Evolutionary conservation across 371 early-diverging fungal genomes (phyloP).

Genomic region (Actinomucor elegans): DNA sequence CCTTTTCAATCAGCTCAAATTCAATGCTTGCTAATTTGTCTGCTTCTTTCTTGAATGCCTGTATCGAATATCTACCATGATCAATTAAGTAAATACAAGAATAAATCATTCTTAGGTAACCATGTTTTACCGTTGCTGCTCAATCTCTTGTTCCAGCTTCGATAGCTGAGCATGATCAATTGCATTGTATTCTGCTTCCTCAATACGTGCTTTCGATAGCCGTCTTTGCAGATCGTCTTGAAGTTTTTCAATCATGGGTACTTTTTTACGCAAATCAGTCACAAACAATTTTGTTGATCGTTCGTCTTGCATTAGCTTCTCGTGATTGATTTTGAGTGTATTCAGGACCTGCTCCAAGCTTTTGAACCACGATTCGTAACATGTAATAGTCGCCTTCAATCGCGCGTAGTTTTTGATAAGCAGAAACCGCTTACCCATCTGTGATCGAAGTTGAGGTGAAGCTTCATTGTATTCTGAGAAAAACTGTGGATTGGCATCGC

Average conservation of each 20-base stretch:
- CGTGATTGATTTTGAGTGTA: not conserved
- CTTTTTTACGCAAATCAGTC: not conserved
- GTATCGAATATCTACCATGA: not conserved
- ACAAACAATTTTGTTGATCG: not conserved
- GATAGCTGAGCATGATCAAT: not conserved
- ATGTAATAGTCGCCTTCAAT: not conserved
- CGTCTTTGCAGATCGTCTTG: not conserved
- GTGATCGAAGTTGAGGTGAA: not conserved
- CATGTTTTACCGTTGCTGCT: not conserved
- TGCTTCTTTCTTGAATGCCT: not conserved
- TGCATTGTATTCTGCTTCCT: not conserved
- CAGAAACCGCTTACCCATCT: not conserved
- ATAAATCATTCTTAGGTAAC: not conserved
- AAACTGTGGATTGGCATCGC: constrained; percentile 3
- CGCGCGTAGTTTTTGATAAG: constrained; percentile 1
- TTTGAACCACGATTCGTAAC: not conserved
- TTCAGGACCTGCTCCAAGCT: not conserved
- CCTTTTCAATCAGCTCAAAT: not conserved
- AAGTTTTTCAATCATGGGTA: not conserved
- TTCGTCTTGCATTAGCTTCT: not conserved
- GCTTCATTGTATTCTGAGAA: constrained; percentile 6
- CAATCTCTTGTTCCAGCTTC: not conserved
- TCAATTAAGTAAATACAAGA: not conserved
- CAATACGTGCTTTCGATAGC: not conserved
- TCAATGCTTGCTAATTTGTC: not conserved